Evolutionary conservation across 495 filamentous ascomycete genomes (phyloP).

Genomic region (Chaetomium fimeti): DNA sequence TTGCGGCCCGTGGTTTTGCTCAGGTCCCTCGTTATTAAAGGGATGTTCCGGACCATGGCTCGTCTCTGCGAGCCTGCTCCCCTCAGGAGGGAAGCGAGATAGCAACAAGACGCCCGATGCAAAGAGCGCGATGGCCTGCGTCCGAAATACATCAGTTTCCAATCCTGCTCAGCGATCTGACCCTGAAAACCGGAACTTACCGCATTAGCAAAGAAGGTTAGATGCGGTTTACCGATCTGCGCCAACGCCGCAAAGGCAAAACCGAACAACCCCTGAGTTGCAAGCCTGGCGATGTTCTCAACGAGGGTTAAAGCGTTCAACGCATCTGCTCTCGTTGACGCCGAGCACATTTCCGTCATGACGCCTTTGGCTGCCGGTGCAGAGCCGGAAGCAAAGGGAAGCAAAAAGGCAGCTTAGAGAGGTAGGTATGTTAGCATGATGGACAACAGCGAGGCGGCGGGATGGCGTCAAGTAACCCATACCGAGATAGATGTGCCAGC

Average conservation of each 20-base stretch:
- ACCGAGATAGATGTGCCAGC: constrained; percentile 58
- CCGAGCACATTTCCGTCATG: constrained; percentile 54
- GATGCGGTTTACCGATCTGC: constrained; percentile 45
- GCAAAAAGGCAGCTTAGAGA: constrained; percentile 42
- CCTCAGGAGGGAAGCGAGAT: constrained; percentile 48
- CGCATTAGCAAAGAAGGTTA: constrained; percentile 56
- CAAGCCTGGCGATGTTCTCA: constrained; percentile 53
- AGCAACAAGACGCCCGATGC: constrained; percentile 48
- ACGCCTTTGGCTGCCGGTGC: constrained; percentile 58
- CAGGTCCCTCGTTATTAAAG: neutral
- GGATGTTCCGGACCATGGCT: neutral
- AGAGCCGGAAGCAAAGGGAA: constrained; percentile 56
- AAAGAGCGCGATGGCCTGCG: constrained; percentile 38
- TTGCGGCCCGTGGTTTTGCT: neutral
- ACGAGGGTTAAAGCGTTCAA: constrained; percentile 57
- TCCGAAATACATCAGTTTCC: neutral
- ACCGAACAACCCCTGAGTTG: constrained; percentile 55
- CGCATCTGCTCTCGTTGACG: constrained; percentile 50
- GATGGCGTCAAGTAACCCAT: neutral
- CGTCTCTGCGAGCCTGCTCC: constrained; percentile 43
- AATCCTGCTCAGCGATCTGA: too few relatives aligned
- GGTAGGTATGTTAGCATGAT: neutral
- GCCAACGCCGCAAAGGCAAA: constrained; percentile 54
- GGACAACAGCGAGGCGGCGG: too few relatives aligned
- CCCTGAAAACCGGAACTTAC: constrained; percentile 34